phyloP scores from a whole-genome alignment of 306 rosid genomes.

The Morella rubra region DNA sequence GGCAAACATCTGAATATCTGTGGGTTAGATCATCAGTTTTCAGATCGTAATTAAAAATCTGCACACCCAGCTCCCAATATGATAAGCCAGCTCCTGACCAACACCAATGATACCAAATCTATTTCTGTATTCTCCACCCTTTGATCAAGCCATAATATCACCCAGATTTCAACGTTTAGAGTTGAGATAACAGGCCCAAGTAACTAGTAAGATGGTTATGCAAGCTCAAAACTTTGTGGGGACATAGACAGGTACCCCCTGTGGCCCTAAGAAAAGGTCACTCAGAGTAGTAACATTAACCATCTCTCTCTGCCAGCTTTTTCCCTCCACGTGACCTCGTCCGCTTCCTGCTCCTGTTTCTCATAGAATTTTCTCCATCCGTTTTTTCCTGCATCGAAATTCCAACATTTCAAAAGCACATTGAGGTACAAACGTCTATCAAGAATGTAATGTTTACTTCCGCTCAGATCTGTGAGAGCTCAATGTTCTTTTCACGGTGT shows the following conservation, averaged over 20 bases:
- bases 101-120: neutral
- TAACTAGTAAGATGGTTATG: neutral
- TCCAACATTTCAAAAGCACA: neutral
- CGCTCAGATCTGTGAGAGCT: neutral
- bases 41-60: no score
- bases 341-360: constrained; percentile 33
- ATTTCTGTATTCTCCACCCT: neutral
- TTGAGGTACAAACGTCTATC: neutral
- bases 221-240: neutral
- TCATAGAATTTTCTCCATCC: constrained; percentile 14
- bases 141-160: neutral
- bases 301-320: neutral
- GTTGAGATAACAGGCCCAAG: neutral
- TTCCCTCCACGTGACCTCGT: constrained; percentile 32
- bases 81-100: neutral
- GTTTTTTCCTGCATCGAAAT: constrained; percentile 30
- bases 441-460: neutral
- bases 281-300: neutral
- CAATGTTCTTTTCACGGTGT: neutral
- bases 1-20: no score
- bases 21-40: no score
- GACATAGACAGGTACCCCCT: neutral
- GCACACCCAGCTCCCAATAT: no score
- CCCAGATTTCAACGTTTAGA: neutral
- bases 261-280: neutral